These are phyloP conservation scores for Globisporangium mamillatum DNA, from an alignment of 352 stramenopile species.

Conservation along the genomic window DNA sequence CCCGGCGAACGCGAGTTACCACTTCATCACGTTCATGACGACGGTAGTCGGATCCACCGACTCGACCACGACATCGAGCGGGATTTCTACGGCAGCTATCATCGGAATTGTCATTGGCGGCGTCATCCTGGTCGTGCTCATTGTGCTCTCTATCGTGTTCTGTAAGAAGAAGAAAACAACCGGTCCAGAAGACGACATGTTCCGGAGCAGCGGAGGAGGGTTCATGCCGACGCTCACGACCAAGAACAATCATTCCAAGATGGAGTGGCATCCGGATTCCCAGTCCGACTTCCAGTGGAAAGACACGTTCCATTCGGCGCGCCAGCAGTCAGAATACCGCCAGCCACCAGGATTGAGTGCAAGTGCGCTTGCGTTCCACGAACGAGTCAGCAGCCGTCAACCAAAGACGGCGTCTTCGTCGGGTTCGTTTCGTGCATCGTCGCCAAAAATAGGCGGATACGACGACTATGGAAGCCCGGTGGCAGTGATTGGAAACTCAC, in stretches of 20 bases:
- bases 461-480: conserved; percentile 11
- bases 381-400: conserved; percentile 43
- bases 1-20: conserved; percentile 58
- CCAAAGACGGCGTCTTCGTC: conserved; percentile 63
- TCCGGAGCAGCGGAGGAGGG: conserved; percentile 42
- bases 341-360: conserved; percentile 54
- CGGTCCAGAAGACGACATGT: conserved; percentile 44
- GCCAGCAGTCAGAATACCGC: conserved; percentile 30
- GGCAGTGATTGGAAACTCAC: not conserved
- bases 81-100: conserved; percentile 38
- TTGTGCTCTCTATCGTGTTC: conserved; percentile 60
- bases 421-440: conserved; percentile 32
- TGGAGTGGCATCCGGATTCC: conserved; percentile 63
- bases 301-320: conserved; percentile 37
- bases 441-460: conserved; percentile 26
- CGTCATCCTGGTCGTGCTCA: conserved; percentile 35
- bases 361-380: conserved; percentile 64
- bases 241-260: conserved; percentile 49
- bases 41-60: conserved; percentile 27
- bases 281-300: conserved; percentile 41
- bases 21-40: conserved; percentile 78
- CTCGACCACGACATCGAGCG: conserved; percentile 17
- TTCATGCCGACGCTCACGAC: conserved; percentile 48
- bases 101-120: conserved; percentile 47
- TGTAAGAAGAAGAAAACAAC: conserved; percentile 39